A percentile compares a stretch with the other conserved stretches of the same genome.
Conservation (phyloP, 2,329 filamentous ascomycete species). For the Eurotiales sp. region DNA sequence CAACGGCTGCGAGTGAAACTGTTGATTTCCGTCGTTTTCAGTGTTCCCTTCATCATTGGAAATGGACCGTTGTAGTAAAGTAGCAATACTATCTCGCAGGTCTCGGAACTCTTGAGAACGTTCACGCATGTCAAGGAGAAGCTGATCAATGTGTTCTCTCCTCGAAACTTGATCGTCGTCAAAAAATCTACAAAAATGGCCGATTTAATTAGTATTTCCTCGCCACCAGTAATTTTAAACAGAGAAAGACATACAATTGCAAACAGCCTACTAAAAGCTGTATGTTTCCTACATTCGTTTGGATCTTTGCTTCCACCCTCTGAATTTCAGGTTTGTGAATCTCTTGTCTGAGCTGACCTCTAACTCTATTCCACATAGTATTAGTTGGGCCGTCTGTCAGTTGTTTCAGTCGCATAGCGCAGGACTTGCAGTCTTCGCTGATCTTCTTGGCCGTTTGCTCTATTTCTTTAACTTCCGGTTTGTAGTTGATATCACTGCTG, state of each 20-base stretch:
- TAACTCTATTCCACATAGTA: neutral
- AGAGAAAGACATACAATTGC: too few species aligned
- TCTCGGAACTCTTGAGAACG: neutral
- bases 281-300: conserved; percentile 6
- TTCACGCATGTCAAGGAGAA: neutral
- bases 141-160: neutral
- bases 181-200: neutral
- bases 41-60: neutral
- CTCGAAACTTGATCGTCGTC: neutral
- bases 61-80: neutral
- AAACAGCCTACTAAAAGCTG: neutral
- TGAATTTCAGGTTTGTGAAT: conserved; percentile 7
- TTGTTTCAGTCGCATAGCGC: neutral
- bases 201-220: too few species aligned
- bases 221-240: too few species aligned
- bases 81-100: neutral
- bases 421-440: neutral
- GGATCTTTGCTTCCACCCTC: neutral
- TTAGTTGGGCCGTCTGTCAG: neutral
- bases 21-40: neutral
- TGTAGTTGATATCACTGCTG: too few species aligned
- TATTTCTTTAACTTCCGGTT: neutral
- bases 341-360: neutral
- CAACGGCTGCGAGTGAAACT: neutral
- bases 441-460: neutral